Percentiles rank a stretch among this genome's conserved stretches.
These are phyloP conservation scores for Aspergillus hortae DNA, from an alignment of 2,329 filamentous ascomycete genomes.

Conservation along the genomic window DNA sequence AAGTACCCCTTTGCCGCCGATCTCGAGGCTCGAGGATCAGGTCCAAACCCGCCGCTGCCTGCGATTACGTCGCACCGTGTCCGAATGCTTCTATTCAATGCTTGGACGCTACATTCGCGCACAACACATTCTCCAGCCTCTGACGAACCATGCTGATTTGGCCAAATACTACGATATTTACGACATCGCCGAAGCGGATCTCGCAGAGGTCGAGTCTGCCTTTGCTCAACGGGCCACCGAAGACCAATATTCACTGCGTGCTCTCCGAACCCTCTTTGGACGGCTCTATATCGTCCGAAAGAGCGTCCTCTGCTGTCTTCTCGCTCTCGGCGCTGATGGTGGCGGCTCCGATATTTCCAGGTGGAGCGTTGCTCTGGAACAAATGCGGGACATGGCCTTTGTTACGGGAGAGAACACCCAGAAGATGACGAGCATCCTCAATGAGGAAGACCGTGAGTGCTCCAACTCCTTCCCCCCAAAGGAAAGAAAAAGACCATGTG, in stretches of 20 bases:
- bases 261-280: conserved; percentile 75
- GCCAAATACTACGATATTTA: conserved; percentile 93
- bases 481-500: not conserved
- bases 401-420: conserved; percentile 61
- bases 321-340: conserved; percentile 80
- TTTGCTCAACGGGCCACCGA: conserved; percentile 67
- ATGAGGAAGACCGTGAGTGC: conserved; percentile 72
- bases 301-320: conserved; percentile 80
- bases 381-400: conserved; percentile 63
- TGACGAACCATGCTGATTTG: conserved; percentile 76
- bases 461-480: not conserved
- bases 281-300: conserved; percentile 78
- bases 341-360: conserved; percentile 71
- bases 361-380: conserved; percentile 75
- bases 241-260: conserved; percentile 72
- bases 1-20: conserved; percentile 85
- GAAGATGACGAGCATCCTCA: conserved; percentile 65
- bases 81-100: conserved; percentile 64
- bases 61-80: conserved; percentile 73
- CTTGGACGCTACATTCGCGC: conserved; percentile 71
- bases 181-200: conserved; percentile 70
- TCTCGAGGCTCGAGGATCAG: conserved; percentile 83
- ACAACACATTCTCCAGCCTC: conserved; percentile 63
- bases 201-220: conserved; percentile 64
- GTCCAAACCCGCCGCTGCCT: conserved; percentile 75